A percentile compares a stretch with the other conserved stretches of the same genome.
phyloP scores from a whole-genome alignment of 768 basidiomycete genomes.

The Tylopilus rubrobrunneus region DNA sequence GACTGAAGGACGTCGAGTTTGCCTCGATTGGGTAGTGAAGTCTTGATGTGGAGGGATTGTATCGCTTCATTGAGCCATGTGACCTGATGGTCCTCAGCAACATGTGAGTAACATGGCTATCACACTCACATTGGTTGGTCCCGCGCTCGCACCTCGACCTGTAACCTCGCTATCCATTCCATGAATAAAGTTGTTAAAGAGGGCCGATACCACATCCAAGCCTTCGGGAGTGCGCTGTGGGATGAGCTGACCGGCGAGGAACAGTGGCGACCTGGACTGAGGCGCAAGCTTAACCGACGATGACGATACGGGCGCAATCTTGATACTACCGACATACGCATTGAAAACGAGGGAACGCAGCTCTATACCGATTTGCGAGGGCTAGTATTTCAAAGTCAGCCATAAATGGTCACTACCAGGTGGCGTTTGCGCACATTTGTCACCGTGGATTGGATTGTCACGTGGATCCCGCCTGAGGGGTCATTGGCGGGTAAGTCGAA shows the following conservation, averaged over 20 bases:
- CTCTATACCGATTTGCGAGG: conserved; percentile 71
- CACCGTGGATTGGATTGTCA: conserved; percentile 58
- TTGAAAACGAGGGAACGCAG: conserved; percentile 62
- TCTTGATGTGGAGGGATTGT: conserved; percentile 53
- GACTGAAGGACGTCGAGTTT: conserved; percentile 59
- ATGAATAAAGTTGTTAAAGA: no score
- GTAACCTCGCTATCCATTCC: no score
- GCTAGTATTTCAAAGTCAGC: conserved; percentile 35
- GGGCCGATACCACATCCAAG: no score
- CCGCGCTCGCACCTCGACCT: no score
- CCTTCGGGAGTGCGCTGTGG: no score
- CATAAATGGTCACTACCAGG: neutral
- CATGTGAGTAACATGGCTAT: no score
- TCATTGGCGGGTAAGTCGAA: conserved; percentile 72
- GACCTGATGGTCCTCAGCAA: no score
- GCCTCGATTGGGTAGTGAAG: conserved; percentile 62
- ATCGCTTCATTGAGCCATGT: conserved; percentile 74
- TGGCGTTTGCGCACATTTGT: conserved; percentile 47
- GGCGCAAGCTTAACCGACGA: conserved; percentile 53
- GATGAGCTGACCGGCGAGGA: no score
- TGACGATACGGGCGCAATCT: conserved; percentile 58
- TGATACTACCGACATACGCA: conserved; percentile 48
- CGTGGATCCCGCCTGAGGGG: conserved; percentile 64
- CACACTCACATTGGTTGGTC: no score
- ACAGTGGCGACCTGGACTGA: conserved; percentile 45